Evolutionary conservation across 176 grass and related monocot genomes (phyloP), one percentile per base, ranked within the genome.

Genomic region (Miscanthus lutarioriparius): DNA sequence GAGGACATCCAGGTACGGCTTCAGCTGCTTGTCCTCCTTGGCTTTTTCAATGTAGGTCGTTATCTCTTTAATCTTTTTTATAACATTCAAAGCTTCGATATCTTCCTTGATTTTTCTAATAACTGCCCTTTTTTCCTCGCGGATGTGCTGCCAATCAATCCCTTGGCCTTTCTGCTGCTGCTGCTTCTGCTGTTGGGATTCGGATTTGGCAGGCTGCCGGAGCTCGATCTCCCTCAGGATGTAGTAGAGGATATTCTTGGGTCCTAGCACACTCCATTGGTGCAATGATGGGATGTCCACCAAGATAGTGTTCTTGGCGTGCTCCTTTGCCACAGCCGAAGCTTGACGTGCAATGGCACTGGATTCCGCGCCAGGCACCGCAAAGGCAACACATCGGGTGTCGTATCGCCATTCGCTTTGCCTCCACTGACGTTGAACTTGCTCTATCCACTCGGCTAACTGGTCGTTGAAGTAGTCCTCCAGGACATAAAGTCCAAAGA

Each of bases 241-340:
- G 77, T 86, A 86, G 69, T 36, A 86, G n/a, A 80, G 77, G 6
- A 86, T n/a, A 2, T 80, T 47, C 68, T 51, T 27, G n/a, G 68
- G 32, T 22, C 32, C 10, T 5, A 80, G 41, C 10, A 2, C 0
- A 5, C 0, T 0, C 0, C 0, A 2, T 0, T 2, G 0, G 40
- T 67, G 33, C 62, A 84, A 0, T 0, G 1, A 3, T 10, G n/a
- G 62, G n/a, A 67, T 10, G 33, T 67, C 47, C 9, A 76, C 6
- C 1, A 76, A 1, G n/a, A 84, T 13, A 3, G 6, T 58, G 0
- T 5, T 25, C 10, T 70, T 7, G 22, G 26, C 26, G 5, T 61
- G 12, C 12, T 8, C 41, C 5, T 0, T 0, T 4, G 16, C 48
- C 73, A 56, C 27, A 56, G 1, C 25, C 16, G 27, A 32, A 30